Base-by-base conservation (phyloP, 805 yeast genomes). In the Maudiozyma barnettii region DNA sequence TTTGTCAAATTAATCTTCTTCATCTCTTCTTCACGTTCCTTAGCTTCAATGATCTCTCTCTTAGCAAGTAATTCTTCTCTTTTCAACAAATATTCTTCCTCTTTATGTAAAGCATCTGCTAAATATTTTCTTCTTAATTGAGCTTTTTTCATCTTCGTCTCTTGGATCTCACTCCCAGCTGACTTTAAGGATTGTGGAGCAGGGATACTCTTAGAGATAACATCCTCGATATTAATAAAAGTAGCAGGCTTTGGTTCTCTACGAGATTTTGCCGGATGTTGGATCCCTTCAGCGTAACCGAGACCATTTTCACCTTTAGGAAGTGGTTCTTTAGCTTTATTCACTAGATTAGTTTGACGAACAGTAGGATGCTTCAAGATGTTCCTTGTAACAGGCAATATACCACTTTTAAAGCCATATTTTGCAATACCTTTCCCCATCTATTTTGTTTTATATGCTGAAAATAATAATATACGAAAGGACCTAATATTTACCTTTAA, bases 351-450 rank as follows among this genome's bases (percentile, higher is more conserved):
- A 60, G 51, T 49, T 29, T 79, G 81, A 52, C 75, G 74, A 43
- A 74, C 71, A 1, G 73, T 66, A 4, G 89, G 86, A 47, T 77
- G 76, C 57, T 81, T 84, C 67, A 90, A 78, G 29, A 87, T 79
- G 37, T 81, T 78, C 57, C 95, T 81, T 9, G 86, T 81, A 47
- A 69, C 72, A 43, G 97, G 97, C 53, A 90, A 73, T 44, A 86
- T 72, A 62, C 97, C 97, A 43, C 91, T 82, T 65, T 84, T 83
- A 51, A 70, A 69, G 3, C 77, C 78, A 48, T 67, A 68, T 69
- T 73, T 5, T 72, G 70, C 29, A 68, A 63, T 39, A 73, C 71
- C 56, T 72, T 74, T 39, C 50, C 75, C 76, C 79, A 75, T 75
- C n/a, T 20, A 12, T 20, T 20, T 13, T 21, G 5, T 14, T 19